Percentiles rank a stretch among this genome's conserved stretches.
Conservation (phyloP, 2,329 filamentous ascomycete species). For the Colletotrichum tanaceti region DNA sequence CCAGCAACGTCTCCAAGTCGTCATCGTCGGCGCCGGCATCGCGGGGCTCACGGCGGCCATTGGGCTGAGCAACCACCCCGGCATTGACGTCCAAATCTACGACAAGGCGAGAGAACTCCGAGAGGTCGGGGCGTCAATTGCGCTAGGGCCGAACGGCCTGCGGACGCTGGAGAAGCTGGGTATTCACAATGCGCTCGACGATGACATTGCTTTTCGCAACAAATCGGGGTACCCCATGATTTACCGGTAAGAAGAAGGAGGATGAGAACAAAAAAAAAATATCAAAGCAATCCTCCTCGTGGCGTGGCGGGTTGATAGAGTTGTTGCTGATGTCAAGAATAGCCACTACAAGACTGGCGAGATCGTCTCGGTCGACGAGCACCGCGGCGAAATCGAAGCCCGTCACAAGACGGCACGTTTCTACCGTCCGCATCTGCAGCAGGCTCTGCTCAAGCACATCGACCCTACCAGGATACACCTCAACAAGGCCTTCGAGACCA, state of each 20-base stretch:
- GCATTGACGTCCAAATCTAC: constrained; percentile 61
- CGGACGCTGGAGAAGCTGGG: constrained; percentile 63
- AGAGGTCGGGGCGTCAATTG: constrained; percentile 62
- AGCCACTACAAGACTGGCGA: constrained; percentile 59
- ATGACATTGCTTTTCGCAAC: constrained; percentile 55
- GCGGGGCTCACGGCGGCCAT: constrained; percentile 62
- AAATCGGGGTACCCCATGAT: constrained; percentile 58
- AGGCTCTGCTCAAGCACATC: constrained; percentile 59
- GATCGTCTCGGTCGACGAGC: constrained; percentile 56
- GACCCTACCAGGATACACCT: constrained; percentile 56
- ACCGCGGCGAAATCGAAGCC: constrained; percentile 51
- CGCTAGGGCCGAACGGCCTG: constrained; percentile 65
- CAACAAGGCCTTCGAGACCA: constrained; percentile 54
- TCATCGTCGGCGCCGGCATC: constrained; percentile 63
- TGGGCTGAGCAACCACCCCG: constrained; percentile 54
- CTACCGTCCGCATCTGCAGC: constrained; percentile 61
- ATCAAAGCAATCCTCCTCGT: not conserved
- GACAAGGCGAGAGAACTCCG: constrained; percentile 59
- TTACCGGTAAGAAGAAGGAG: constrained; percentile 50
- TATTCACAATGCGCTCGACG: constrained; percentile 57
- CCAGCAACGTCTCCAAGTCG: constrained; percentile 50
- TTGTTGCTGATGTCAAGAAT: not conserved
- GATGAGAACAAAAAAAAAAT: too few relatives aligned
- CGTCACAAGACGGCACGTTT: constrained; percentile 58
- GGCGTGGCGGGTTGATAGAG: too few relatives aligned